Base-by-base conservation (phyloP, 129 eudicot species). In the Dittrichia graveolens region DNA sequence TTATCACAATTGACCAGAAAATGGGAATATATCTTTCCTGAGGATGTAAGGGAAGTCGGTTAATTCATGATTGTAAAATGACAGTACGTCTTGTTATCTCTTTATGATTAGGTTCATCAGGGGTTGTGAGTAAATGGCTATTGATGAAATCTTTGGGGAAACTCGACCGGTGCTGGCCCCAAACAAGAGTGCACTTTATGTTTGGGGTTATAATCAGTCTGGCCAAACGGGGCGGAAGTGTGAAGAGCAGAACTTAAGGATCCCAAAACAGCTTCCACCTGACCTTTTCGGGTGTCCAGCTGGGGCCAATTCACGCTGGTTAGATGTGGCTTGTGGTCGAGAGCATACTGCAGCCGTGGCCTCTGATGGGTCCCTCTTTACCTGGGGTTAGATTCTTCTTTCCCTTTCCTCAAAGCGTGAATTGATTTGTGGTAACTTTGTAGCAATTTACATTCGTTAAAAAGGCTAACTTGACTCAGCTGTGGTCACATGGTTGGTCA, bases 341-440 rank as follows among this genome's bases (percentile, higher is more conserved):
- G 96, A 93, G 53, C 98, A 93, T 76, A 89, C 98, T 7, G 95
- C 98, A 12, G 91, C 94, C 0, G 97, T 90, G 5, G 91, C 99
- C 45, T 94, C 99, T 62, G 97, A 94, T 69, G 99, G 99, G 10
- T 94, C 91, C 44, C 95, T 94, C 75, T 94, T 88, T 73, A 88
- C 97, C 47, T 94, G 99, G 99, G 99, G 99, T 94, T 80, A 74
- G 81, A 73, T 76, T 78, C 39, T 34, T 73, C 34, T 52, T 50
- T 11, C 73, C 50, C 60, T 11, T 45, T 73, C 49, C 10, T 74
- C 43, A 9, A 46, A 9, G 14, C 55, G 42, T 48, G 56, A 58
- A 48, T 46, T 19, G 13, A 7, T 44, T 66, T 71, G 53, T 78
- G 35, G 78, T 54, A 34, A 76, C 50, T 69, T 40, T 48, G 69